Conservation (phyloP, 2,329 filamentous ascomycete genomes). For the Corniculantispora saksenae region DNA sequence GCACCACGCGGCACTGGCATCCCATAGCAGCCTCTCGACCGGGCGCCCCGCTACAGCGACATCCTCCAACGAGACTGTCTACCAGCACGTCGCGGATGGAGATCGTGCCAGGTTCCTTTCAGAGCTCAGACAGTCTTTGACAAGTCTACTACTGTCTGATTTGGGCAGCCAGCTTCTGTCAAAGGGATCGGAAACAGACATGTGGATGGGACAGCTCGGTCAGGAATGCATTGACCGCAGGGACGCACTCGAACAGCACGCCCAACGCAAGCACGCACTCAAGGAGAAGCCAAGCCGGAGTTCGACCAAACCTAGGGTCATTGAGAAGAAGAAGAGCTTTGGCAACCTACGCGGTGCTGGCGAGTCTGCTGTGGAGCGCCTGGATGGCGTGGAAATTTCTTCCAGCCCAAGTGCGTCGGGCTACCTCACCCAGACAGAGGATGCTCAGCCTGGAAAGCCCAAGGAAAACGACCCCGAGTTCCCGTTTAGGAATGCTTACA, state of each 20-base stretch:
- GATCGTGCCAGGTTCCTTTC: slow-evolving; percentile 78
- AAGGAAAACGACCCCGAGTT: slow-evolving; percentile 54
- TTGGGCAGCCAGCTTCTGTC: slow-evolving; percentile 82
- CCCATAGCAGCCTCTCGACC: slow-evolving; percentile 49
- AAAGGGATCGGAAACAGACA: slow-evolving; percentile 89
- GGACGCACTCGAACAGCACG: slow-evolving; percentile 54
- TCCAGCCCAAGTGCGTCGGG: slow-evolving; percentile 15
- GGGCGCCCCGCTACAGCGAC: slow-evolving; percentile 65
- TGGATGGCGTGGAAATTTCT: slow-evolving; percentile 31
- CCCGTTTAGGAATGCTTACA: slow-evolving; percentile 78
- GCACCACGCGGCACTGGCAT: slow-evolving; percentile 44
- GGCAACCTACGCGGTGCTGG: slow-evolving; percentile 60
- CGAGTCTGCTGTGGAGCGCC: slow-evolving; percentile 38
- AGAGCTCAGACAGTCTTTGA: slow-evolving; percentile 76
- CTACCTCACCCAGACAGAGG: slow-evolving; percentile 8
- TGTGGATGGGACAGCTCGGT: slow-evolving; percentile 74
- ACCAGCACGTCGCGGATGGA: slow-evolving; percentile 60
- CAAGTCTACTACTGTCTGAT: slow-evolving; percentile 84
- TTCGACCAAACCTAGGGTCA: slow-evolving; percentile 49
- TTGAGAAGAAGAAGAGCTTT: slow-evolving; percentile 70
- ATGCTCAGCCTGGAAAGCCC: background rate
- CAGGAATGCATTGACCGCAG: slow-evolving; percentile 66
- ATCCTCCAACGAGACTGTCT: slow-evolving; percentile 68
- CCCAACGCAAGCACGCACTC: slow-evolving; percentile 41
- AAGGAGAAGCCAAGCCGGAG: slow-evolving; percentile 43